Percentiles rank a stretch among this genome's conserved stretches.
Evolutionary conservation across 2,329 filamentous ascomycete genomes (phyloP).

Genomic region (Lecanoromycetidae sp.): DNA sequence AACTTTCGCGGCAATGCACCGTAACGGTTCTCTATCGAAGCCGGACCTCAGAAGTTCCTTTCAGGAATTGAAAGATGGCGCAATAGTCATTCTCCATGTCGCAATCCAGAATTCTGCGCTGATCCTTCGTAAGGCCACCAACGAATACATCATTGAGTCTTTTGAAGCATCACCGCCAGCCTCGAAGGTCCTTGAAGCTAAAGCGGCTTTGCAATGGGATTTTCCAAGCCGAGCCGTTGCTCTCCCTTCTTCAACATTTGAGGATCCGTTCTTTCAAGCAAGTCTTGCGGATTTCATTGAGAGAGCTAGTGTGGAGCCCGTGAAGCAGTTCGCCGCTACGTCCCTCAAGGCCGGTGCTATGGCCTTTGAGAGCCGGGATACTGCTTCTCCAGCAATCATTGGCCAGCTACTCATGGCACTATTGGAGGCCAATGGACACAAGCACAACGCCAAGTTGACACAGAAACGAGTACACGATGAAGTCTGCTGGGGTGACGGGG

Average conservation of each 20-base stretch:
- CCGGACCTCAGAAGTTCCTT: constrained; percentile 23
- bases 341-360: constrained; percentile 40
- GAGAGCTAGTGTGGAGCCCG: constrained; percentile 41
- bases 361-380: constrained; percentile 46
- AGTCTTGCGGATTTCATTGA: constrained; percentile 43
- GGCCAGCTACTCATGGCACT: constrained; percentile 49
- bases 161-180: constrained; percentile 49
- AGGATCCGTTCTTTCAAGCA: constrained; percentile 34
- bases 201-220: constrained; percentile 43
- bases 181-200: constrained; percentile 39
- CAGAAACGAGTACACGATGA: constrained; percentile 13
- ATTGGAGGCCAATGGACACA: constrained; percentile 32
- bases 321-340: constrained; percentile 42
- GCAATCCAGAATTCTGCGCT: constrained; percentile 39
- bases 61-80: constrained; percentile 20
- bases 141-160: constrained; percentile 40
- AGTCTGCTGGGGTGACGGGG: constrained; percentile 29
- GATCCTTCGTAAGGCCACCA: constrained; percentile 27
- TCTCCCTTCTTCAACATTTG: constrained; percentile 32
- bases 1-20: constrained; percentile 1
- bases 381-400: constrained; percentile 44
- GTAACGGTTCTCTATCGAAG: constrained; percentile 10
- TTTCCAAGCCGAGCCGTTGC: constrained; percentile 47
- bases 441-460: background rate
- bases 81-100: constrained; percentile 34